These are phyloP conservation scores for Epichloe bromicola DNA, from an alignment of 2,329 filamentous ascomycete genomes.

Conservation along the genomic window DNA sequence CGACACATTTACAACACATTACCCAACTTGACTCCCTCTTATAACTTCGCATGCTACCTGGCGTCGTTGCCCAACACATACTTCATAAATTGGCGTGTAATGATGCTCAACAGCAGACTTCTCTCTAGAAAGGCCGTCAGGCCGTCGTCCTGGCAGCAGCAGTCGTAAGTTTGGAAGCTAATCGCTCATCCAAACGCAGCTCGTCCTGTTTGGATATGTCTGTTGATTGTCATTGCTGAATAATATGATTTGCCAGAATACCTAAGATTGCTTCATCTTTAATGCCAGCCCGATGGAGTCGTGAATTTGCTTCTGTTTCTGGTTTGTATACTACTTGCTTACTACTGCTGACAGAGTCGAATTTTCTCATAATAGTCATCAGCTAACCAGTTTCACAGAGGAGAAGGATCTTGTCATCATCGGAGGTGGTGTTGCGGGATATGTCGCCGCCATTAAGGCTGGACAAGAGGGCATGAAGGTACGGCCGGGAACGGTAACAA, in stretches of 20 bases:
- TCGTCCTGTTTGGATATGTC: constrained; percentile 1
- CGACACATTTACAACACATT: constrained; percentile 2
- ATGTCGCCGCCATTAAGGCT: constrained; percentile 98
- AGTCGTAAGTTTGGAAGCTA: constrained; percentile 30
- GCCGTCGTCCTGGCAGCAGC: constrained; percentile 39
- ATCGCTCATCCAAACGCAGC: background rate
- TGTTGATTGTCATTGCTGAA: background rate
- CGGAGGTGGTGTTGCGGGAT: constrained; percentile 93
- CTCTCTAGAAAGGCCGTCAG: constrained; percentile 44
- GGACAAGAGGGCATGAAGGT: constrained; percentile 96
- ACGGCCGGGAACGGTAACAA: constrained; percentile 8
- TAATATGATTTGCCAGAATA: constrained; percentile 24
- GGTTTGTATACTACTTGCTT: constrained; percentile 26
- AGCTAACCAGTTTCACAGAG: constrained; percentile 38
- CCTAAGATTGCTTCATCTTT: constrained; percentile 32
- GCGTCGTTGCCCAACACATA: constrained; percentile 15
- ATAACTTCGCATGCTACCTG: constrained; percentile 7
- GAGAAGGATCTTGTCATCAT: constrained; percentile 97
- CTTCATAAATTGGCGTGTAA: constrained; percentile 18
- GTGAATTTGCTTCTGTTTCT: constrained; percentile 45
- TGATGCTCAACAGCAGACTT: constrained; percentile 49
- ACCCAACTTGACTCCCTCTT: background rate
- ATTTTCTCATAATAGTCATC: background rate
- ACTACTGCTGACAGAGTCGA: background rate
- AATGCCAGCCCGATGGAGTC: constrained; percentile 35